Evolutionary conservation across 306 rosid genomes (phyloP), one percentile per base, ranked within the genome.

Genomic region (Dalbergia cultrata): DNA sequence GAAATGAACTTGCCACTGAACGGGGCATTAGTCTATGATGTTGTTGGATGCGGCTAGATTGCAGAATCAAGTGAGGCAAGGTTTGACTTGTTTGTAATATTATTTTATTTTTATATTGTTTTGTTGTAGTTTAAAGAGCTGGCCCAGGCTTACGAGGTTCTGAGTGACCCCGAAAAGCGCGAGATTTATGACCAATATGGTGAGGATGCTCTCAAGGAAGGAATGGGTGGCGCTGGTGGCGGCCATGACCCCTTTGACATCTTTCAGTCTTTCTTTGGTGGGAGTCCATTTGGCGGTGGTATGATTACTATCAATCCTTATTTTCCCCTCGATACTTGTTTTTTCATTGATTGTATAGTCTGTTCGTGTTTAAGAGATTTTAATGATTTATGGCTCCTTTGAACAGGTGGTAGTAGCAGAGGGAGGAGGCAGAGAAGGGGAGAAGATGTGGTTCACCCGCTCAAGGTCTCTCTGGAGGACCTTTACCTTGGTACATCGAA

Each of bases 341-440:
- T 61, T 37, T 11, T 44, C 13, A 7, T 13, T 66, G 6, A 12
- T 54, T 50, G 11, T 13, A 3, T 65, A 7, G 12, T 0, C 13
- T 39, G 60, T 50, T 37, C 71, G 52, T 49, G 26, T 74, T 67
- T 44, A 45, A 65, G 22, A 4, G 47, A 7, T n/a, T 87, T 80
- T 26, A 26, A 26, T 26, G 31, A 16, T 21, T 86, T 77, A 18
- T 22, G 83, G 79, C 35, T 44, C 17, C 3, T 83, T 18, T 78
- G 60, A 89, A 84, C 87, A 81, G 94, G 98, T 81, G 97, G 95
- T 34, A 85, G 94, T 84, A 90, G 99, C 73, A 77, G 99, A 41
- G 99, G 97, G 19, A 85, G 97, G 52, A 93, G 99, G 84, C 99
- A 95, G 88, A 93, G 99, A 67, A 87, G 97, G 68, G 99, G 99